Evolutionary conservation across 2,329 filamentous ascomycete species (phyloP).

Genomic region (Sporothrix humicola): DNA sequence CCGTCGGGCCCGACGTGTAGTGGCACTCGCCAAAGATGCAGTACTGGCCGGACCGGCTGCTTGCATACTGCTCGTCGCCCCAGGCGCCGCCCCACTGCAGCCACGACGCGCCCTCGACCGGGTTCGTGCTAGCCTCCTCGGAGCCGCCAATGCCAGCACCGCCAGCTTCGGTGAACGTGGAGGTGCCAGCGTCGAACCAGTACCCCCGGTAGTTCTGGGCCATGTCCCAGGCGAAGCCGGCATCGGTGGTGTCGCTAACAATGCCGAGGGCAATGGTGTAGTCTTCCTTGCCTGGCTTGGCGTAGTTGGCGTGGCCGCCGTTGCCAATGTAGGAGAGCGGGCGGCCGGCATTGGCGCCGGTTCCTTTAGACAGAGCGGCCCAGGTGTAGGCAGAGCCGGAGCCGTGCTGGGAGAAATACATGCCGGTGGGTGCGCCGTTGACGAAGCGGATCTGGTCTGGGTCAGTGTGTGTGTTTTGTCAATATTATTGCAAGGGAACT

Average conservation of each 20-base stretch:
- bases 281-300: conserved; percentile 37
- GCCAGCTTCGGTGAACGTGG: conserved; percentile 34
- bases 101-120: conserved; percentile 35
- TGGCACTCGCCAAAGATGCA: conserved; percentile 40
- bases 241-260: conserved; percentile 39
- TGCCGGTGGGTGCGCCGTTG: conserved; percentile 36
- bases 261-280: conserved; percentile 39
- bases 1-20: conserved; percentile 40
- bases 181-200: conserved; percentile 37
- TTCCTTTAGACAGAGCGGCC: conserved; percentile 35
- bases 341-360: conserved; percentile 24
- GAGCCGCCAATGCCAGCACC: conserved; percentile 31
- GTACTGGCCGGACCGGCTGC: conserved; percentile 36
- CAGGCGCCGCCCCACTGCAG: conserved; percentile 39
- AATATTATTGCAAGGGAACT: no score
- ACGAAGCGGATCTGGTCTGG: conserved; percentile 42
- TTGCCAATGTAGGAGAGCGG: conserved; percentile 38
- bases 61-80: conserved; percentile 40
- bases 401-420: conserved; percentile 40
- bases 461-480: no score
- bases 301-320: conserved; percentile 41
- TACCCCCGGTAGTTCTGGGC: conserved; percentile 40
- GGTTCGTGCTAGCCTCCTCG: conserved; percentile 27
- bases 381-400: conserved; percentile 41
- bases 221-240: conserved; percentile 40